Conservation (phyloP, 306 rosid species). For the Malus sylvestris region DNA sequence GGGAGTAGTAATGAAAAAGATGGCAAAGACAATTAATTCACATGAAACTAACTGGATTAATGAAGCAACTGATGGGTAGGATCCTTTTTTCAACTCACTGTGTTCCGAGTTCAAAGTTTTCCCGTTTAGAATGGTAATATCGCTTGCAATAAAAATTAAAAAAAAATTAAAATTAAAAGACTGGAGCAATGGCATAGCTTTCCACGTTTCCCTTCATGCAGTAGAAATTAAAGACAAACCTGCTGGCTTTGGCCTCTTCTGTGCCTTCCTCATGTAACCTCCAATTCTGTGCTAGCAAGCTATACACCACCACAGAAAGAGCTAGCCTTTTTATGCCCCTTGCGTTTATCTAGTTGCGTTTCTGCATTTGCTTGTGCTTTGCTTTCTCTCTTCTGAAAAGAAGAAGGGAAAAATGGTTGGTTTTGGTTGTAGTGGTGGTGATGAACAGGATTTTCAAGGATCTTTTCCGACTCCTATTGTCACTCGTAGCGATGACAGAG, state of each 20-base stretch:
- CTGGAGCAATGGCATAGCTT: background rate
- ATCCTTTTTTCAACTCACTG: background rate
- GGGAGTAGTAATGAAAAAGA: background rate
- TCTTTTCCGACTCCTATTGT: background rate
- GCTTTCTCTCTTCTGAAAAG: background rate
- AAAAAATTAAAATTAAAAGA: background rate
- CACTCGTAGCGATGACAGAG: background rate
- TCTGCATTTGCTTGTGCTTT: background rate
- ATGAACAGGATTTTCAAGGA: background rate
- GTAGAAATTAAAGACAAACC: background rate
- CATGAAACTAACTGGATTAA: background rate
- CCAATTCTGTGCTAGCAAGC: background rate
- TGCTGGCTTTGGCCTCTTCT: background rate
- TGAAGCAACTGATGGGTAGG: background rate
- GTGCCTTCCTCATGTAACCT: background rate
- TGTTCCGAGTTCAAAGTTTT: background rate
- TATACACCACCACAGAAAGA: background rate
- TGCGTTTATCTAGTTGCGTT: background rate
- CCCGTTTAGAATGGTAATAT: too few species aligned
- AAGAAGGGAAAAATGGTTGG: background rate
- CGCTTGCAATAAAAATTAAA: background rate
- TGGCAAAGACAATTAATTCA: background rate
- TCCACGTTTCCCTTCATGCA: conserved; percentile 13
- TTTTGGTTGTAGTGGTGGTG: background rate
- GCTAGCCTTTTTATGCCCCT: background rate